Conservation (phyloP, 352 stramenopile genomes). For the Phytophthora syringae region DNA sequence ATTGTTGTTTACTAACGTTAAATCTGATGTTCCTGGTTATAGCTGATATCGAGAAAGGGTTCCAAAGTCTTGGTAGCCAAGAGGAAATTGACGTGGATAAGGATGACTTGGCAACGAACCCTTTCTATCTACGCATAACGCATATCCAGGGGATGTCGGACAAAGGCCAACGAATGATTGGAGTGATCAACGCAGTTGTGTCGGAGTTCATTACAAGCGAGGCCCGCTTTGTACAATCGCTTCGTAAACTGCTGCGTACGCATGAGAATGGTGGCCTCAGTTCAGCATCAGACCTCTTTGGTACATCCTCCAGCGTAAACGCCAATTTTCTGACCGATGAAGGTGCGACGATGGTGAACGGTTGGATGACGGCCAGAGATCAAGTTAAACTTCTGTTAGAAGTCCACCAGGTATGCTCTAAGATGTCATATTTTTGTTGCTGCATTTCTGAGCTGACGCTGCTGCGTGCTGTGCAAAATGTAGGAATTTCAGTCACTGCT, state of each 20-base stretch:
- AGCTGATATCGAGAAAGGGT: slow-evolving; percentile 82
- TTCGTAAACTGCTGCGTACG: slow-evolving; percentile 62
- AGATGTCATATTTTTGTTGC: not conserved
- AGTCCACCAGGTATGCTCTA: slow-evolving; percentile 55
- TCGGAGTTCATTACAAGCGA: slow-evolving; percentile 67
- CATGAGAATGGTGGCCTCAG: slow-evolving; percentile 46
- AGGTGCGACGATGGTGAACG: slow-evolving; percentile 57
- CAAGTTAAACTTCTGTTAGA: slow-evolving; percentile 67
- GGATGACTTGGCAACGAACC: slow-evolving; percentile 60
- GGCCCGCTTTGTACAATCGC: slow-evolving; percentile 53
- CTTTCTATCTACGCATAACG: slow-evolving; percentile 70
- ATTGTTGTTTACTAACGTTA: not conserved
- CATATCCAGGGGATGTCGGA: slow-evolving; percentile 78
- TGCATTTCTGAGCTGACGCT: slow-evolving; percentile 1
- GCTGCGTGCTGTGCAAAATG: not conserved
- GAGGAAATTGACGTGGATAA: slow-evolving; percentile 50
- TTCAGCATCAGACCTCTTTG: slow-evolving; percentile 48
- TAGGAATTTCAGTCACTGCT: slow-evolving; percentile 84
- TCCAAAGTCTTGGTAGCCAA: slow-evolving; percentile 60
- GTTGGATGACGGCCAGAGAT: slow-evolving; percentile 65
- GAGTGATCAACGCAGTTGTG: slow-evolving; percentile 55
- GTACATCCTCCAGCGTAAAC: slow-evolving; percentile 32
- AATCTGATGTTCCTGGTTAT: slow-evolving; percentile 1
- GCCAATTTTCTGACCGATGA: slow-evolving; percentile 48
- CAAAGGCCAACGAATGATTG: slow-evolving; percentile 64